Percentiles rank a stretch among this genome's conserved stretches.
These are phyloP conservation scores for Rosa lucieae DNA, from an alignment of 306 rosid genomes.

Conservation along the genomic window DNA sequence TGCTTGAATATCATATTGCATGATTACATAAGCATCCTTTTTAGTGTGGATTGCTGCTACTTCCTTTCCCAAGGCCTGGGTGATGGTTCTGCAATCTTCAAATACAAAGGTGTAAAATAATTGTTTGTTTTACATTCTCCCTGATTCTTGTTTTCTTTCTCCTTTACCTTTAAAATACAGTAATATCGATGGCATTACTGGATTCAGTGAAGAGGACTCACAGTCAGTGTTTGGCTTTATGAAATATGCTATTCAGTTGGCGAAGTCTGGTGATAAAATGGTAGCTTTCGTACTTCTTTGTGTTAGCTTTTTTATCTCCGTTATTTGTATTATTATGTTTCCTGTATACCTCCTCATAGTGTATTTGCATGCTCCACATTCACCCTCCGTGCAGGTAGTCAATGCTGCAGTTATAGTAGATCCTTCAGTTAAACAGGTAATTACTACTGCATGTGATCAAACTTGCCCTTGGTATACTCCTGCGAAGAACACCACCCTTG, in stretches of 20 bases:
- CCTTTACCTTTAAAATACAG: constrained; percentile 39
- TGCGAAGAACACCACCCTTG: constrained; percentile 23
- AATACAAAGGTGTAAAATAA: not conserved
- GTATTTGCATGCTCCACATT: not conserved
- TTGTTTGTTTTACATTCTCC: not conserved
- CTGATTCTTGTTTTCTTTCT: not conserved
- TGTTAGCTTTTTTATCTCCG: not conserved
- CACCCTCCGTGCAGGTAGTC: constrained; percentile 47
- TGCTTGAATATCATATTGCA: not conserved
- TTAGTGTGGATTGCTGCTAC: not conserved
- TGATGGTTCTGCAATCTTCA: not conserved
- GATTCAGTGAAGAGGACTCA: constrained; percentile 65
- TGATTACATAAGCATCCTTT: not conserved
- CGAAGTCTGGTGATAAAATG: constrained; percentile 48
- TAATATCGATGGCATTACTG: constrained; percentile 81
- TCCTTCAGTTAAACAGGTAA: constrained; percentile 64
- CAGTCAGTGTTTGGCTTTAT: constrained; percentile 59
- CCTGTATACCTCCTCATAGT: not conserved
- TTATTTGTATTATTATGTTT: not conserved
- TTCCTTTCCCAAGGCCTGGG: not conserved
- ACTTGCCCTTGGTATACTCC: constrained; percentile 43
- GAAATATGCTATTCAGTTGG: constrained; percentile 65
- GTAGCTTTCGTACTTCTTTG: constrained; percentile 39
- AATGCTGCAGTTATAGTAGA: constrained; percentile 94
- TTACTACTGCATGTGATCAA: constrained; percentile 71